Conservation (phyloP, 2,329 filamentous ascomycete species). For the Meredithiella fracta region DNA sequence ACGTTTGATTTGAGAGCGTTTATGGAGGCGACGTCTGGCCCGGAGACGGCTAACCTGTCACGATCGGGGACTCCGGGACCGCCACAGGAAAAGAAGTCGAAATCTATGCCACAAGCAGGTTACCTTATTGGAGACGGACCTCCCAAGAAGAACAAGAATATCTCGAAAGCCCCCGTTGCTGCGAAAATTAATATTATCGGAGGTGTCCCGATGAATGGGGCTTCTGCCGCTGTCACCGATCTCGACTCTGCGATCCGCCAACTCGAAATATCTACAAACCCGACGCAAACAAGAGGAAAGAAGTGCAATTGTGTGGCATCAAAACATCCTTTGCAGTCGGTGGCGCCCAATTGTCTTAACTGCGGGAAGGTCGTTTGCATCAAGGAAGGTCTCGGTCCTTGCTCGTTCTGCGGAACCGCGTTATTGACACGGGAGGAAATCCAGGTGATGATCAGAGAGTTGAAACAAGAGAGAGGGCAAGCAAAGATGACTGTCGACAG, state of each 20-base stretch:
- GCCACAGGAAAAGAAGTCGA: conserved; percentile 34
- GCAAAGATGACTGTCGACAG: conserved; percentile 77
- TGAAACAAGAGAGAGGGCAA: conserved; percentile 70
- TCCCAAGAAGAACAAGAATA: conserved; percentile 26
- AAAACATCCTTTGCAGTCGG: conserved; percentile 72
- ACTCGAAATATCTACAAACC: conserved; percentile 85
- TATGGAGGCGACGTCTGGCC: conserved; percentile 5
- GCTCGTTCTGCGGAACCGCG: conserved; percentile 70
- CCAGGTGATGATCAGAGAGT: conserved; percentile 67
- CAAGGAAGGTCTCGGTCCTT: conserved; percentile 84
- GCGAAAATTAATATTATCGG: conserved; percentile 60
- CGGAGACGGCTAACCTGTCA: conserved; percentile 15
- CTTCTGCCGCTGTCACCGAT: conserved; percentile 55
- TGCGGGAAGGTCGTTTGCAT: conserved; percentile 94
- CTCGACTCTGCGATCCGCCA: conserved; percentile 69
- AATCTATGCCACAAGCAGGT: conserved; percentile 53
- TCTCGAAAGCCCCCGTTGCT: conserved; percentile 18
- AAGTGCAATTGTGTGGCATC: conserved; percentile 80
- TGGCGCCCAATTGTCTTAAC: conserved; percentile 78
- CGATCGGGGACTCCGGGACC: conserved; percentile 21
- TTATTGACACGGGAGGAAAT: conserved; percentile 59
- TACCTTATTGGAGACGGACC: conserved; percentile 64
- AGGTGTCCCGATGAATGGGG: conserved; percentile 66
- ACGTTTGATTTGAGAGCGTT: conserved; percentile 3
- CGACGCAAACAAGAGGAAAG: conserved; percentile 44